These are phyloP conservation scores for Neurospora africana DNA, from an alignment of 495 filamentous ascomycete genomes.

Conservation along the genomic window DNA sequence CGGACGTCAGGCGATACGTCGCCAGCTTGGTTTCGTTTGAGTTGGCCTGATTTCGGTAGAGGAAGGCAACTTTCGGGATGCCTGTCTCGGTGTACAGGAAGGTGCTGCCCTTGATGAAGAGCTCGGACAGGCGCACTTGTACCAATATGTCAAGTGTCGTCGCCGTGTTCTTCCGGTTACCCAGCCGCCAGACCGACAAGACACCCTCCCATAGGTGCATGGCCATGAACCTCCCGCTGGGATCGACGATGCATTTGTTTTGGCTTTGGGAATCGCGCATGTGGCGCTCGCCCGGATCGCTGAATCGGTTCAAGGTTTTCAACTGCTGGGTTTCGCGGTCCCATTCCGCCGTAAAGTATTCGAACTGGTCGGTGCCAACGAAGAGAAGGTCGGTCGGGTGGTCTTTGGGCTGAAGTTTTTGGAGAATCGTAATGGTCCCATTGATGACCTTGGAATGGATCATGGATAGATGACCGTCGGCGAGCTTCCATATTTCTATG, in stretches of 20 bases:
- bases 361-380: constrained; percentile 77
- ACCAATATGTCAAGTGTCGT: constrained; percentile 56
- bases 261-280: constrained; percentile 67
- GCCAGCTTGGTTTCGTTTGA: constrained; percentile 49
- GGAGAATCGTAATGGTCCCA: constrained; percentile 76
- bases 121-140: constrained; percentile 68
- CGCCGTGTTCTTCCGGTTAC: constrained; percentile 42
- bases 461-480: constrained; percentile 30
- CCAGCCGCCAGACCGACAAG: constrained; percentile 56
- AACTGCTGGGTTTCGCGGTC: constrained; percentile 50
- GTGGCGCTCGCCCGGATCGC: constrained; percentile 65
- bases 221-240: constrained; percentile 68
- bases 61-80: constrained; percentile 67
- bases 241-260: constrained; percentile 73
- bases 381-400: constrained; percentile 79
- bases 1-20: constrained; percentile 43
- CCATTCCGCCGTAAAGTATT: constrained; percentile 86
- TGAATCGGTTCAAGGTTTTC: constrained; percentile 55
- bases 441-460: constrained; percentile 59
- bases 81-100: constrained; percentile 69
- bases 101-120: constrained; percentile 71
- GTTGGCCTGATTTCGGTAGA: constrained; percentile 67
- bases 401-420: constrained; percentile 64
- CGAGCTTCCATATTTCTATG: constrained; percentile 67
- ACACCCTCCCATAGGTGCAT: constrained; percentile 85